Conservation (phyloP, 257 asterid genomes). For the Lithospermum erythrorhizon region DNA sequence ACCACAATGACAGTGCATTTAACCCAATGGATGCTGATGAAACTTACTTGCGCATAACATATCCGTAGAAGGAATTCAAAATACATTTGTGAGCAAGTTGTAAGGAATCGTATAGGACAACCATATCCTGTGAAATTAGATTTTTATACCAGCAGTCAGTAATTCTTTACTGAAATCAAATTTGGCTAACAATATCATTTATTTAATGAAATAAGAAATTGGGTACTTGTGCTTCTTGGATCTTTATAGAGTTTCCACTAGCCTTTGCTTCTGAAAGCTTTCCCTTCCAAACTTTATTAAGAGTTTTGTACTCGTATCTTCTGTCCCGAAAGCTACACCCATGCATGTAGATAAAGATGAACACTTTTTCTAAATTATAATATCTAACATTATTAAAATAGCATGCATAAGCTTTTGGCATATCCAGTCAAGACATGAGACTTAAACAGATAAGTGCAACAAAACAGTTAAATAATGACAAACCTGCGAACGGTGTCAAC, state of each 20-base stretch:
- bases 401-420: constrained; percentile 8
- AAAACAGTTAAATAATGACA: constrained; percentile 12
- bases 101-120: constrained; percentile 82
- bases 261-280: constrained; percentile 86
- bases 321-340: constrained; percentile 87
- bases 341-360: constrained; percentile 7
- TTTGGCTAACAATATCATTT: neutral
- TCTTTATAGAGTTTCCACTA: constrained; percentile 79
- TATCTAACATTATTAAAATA: neutral
- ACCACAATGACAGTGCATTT: neutral
- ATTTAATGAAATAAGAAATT: constrained; percentile 7
- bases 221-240: constrained; percentile 93
- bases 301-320: constrained; percentile 94
- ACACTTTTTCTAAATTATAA: constrained; percentile 9
- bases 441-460: constrained; percentile 3
- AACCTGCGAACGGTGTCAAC: constrained; percentile 98
- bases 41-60: constrained; percentile 95
- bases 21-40: constrained; percentile 12
- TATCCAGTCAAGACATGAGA: constrained; percentile 2
- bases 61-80: constrained; percentile 96
- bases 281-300: constrained; percentile 97
- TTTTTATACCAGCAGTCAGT: constrained; percentile 5
- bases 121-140: constrained; percentile 71
- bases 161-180: neutral
- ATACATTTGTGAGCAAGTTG: constrained; percentile 99